These are phyloP conservation scores for Penicillium concentricum DNA, from an alignment of 2,329 filamentous ascomycete species.

Conservation along the genomic window DNA sequence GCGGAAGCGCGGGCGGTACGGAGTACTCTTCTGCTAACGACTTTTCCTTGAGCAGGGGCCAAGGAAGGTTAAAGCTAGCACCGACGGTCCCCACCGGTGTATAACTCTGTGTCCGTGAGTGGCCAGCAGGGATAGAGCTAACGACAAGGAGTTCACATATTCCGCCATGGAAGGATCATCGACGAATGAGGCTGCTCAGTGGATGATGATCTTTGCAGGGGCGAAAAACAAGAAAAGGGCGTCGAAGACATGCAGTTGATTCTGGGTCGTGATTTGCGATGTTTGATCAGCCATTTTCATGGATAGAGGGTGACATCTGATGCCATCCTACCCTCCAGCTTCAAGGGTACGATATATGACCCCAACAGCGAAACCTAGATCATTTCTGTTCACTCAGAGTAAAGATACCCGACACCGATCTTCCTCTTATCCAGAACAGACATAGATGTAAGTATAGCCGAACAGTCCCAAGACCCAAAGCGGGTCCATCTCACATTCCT, in stretches of 20 bases:
- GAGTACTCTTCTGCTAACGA: not conserved
- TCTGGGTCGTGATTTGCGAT: not conserved
- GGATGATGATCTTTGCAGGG: not conserved
- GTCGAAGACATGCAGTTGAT: not conserved
- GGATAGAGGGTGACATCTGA: not conserved
- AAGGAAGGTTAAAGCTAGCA: not conserved
- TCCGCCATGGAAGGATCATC: not conserved
- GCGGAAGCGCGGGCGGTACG: not conserved
- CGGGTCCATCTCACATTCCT: conserved; percentile 10
- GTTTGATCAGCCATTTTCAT: not conserved
- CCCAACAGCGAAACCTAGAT: not conserved
- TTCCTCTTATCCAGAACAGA: not conserved
- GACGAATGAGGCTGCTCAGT: not conserved
- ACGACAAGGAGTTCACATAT: not conserved
- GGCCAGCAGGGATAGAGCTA: not conserved
- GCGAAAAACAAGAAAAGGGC: not conserved
- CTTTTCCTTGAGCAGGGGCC: not conserved
- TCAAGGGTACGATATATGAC: not conserved
- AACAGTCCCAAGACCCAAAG: not conserved
- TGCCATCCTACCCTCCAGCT: not conserved
- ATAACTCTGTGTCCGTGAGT: not conserved
- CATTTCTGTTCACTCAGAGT: not conserved
- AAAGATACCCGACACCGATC: not conserved
- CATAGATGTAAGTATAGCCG: not conserved
- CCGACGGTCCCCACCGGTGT: not conserved